phyloP scores from a whole-genome alignment of 2,329 filamentous ascomycete species.

The Aspergillus calidoustus region DNA sequence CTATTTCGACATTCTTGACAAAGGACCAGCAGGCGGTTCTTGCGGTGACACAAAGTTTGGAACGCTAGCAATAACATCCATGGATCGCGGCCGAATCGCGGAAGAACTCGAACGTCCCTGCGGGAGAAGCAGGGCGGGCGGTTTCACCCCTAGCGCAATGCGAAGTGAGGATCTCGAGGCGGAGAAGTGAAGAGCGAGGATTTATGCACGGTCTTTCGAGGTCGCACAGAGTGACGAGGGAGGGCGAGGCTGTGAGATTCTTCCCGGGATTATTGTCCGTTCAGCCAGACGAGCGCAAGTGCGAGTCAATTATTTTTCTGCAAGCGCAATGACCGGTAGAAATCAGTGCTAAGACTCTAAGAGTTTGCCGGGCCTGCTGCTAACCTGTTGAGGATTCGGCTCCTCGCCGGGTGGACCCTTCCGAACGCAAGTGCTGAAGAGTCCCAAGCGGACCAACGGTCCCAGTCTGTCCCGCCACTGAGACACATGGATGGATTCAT shows the following conservation, averaged over 20 bases:
- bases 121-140: background rate
- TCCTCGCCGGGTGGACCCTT: slow-evolving; percentile 28
- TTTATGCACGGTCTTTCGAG: background rate
- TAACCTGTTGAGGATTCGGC: slow-evolving; percentile 24
- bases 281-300: background rate
- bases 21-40: slow-evolving; percentile 5
- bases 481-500: background rate
- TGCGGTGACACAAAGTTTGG: slow-evolving; percentile 22
- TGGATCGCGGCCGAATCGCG: slow-evolving; percentile 19
- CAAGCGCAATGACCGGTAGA: slow-evolving; percentile 11
- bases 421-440: slow-evolving; percentile 14
- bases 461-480: slow-evolving; percentile 1
- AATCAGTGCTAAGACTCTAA: background rate
- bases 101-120: background rate
- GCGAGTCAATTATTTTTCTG: slow-evolving; percentile 17
- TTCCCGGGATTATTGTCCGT: background rate
- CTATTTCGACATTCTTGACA: too few species aligned
- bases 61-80: slow-evolving; percentile 27
- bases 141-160: slow-evolving; percentile 1
- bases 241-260: background rate
- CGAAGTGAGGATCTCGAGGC: background rate
- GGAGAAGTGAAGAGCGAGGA: background rate
- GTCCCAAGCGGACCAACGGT: background rate
- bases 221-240: background rate
- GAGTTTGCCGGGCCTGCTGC: slow-evolving; percentile 23